A percentile compares a stretch with the other conserved stretches of the same genome.
Conservation (phyloP, 371 early-diverging fungal genomes). For the Rhizopus stolonifer region DNA sequence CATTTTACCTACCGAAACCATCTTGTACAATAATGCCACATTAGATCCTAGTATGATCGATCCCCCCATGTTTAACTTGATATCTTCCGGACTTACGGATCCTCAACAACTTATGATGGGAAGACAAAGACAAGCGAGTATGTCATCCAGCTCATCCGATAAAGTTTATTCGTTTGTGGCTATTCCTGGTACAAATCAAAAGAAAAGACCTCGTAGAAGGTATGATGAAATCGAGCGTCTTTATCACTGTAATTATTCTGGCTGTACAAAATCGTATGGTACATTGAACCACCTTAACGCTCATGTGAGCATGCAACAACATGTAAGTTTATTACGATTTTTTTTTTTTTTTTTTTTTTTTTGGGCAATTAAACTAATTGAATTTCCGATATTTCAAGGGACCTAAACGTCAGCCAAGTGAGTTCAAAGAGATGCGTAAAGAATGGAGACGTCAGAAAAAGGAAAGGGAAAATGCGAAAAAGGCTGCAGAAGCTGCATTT, state of each 20-base stretch:
- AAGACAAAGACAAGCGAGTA: slow-evolving; percentile 31
- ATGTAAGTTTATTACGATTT: slow-evolving; percentile 42
- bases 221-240: slow-evolving; percentile 75
- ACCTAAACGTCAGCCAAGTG: slow-evolving; percentile 49
- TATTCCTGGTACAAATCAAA: slow-evolving; percentile 59
- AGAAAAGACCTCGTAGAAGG: slow-evolving; percentile 67
- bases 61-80: neutral
- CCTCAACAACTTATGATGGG: slow-evolving; percentile 8
- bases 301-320: slow-evolving; percentile 75
- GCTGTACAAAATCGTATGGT: slow-evolving; percentile 72
- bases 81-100: slow-evolving; percentile 10
- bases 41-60: slow-evolving; percentile 1
- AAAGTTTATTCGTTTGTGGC: slow-evolving; percentile 67
- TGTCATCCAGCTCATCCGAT: slow-evolving; percentile 37
- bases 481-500: slow-evolving; percentile 22
- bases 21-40: neutral
- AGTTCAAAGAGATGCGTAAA: slow-evolving; percentile 68
- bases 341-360: too few relatives aligned
- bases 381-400: slow-evolving; percentile 22
- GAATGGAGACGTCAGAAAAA: slow-evolving; percentile 49
- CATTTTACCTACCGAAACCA: neutral
- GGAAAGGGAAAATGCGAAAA: slow-evolving; percentile 31
- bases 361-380: neutral
- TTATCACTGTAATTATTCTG: slow-evolving; percentile 64
- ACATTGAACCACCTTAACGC: slow-evolving; percentile 76